A percentile compares a stretch with the other conserved stretches of the same genome.
phyloP scores from a whole-genome alignment of 306 rosid genomes.

The Pterocarpus macrocarpus region DNA sequence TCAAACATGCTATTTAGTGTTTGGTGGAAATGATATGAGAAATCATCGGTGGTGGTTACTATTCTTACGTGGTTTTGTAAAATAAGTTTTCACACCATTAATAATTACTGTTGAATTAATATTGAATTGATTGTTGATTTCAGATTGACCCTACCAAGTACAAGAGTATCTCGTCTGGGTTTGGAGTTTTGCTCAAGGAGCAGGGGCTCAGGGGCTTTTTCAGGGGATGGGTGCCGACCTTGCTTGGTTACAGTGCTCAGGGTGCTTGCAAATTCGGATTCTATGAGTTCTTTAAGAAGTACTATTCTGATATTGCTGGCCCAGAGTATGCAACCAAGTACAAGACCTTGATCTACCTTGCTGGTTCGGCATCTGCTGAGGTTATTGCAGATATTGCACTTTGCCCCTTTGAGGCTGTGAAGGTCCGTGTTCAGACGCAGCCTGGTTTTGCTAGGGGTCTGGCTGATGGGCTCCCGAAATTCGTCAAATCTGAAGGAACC shows the following conservation, averaged over 20 bases:
- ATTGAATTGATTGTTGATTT: slow-evolving; percentile 39
- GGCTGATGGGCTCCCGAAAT: slow-evolving; percentile 90
- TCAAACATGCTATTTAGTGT: too few relatives aligned
- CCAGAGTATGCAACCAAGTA: slow-evolving; percentile 94
- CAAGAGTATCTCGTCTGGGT: slow-evolving; percentile 87
- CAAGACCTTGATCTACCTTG: slow-evolving; percentile 98
- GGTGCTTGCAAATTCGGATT: slow-evolving; percentile 99
- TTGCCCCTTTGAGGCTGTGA: slow-evolving; percentile 97
- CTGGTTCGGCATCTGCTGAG: slow-evolving; percentile 99
- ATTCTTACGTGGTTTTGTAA: too few relatives aligned
- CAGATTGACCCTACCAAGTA: slow-evolving; percentile 96
- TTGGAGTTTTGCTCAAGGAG: slow-evolving; percentile 90
- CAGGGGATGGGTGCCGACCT: slow-evolving; percentile 98
- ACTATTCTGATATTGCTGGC: slow-evolving; percentile 94
- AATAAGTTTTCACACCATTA: too few relatives aligned
- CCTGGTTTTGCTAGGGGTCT: slow-evolving; percentile 97
- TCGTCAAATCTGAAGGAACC: slow-evolving; percentile 86
- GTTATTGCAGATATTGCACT: slow-evolving; percentile 93
- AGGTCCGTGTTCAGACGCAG: slow-evolving; percentile 97
- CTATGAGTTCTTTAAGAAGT: slow-evolving; percentile 95
- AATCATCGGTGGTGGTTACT: too few relatives aligned
- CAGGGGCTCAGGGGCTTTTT: slow-evolving; percentile 91
- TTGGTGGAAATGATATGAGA: too few relatives aligned
- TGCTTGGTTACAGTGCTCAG: slow-evolving; percentile 98
- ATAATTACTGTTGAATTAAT: background rate